Evolutionary conservation across 805 yeast genomes (phyloP).

Genomic region (Pachysolen tannophilus): DNA sequence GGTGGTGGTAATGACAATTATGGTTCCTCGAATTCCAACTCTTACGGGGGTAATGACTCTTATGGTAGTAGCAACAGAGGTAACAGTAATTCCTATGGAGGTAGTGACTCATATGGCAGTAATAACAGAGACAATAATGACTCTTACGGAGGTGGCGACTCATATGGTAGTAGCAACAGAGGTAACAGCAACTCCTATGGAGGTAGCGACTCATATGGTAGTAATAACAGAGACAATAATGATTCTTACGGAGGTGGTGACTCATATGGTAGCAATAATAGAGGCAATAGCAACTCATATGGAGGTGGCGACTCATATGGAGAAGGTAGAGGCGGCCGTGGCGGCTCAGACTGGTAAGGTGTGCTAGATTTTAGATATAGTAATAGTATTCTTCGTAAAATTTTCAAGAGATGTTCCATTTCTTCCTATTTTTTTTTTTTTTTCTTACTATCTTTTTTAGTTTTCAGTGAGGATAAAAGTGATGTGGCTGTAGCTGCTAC

Average conservation of each 20-base stretch:
- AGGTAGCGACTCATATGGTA: constrained; percentile 13
- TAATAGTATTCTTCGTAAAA: too few relatives aligned
- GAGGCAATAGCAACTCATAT: constrained; percentile 24
- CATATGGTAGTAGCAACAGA: constrained; percentile 20
- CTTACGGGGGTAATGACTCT: too few relatives aligned
- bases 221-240: constrained; percentile 11
- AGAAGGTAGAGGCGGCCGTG: constrained; percentile 8
- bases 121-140: constrained; percentile 24
- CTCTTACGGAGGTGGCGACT: constrained; percentile 18
- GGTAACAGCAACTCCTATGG: constrained; percentile 12
- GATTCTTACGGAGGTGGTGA: constrained; percentile 23
- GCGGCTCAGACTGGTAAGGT: too few relatives aligned
- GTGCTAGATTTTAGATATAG: too few relatives aligned
- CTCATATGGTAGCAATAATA: constrained; percentile 15
- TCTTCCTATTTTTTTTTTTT: too few relatives aligned
- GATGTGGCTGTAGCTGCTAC: too few relatives aligned
- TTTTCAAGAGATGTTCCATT: too few relatives aligned
- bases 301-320: constrained; percentile 25
- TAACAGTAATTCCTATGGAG: constrained; percentile 16
- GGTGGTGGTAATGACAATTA: constrained; percentile 19
- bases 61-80: too few relatives aligned
- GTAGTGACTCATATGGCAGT: constrained; percentile 14
- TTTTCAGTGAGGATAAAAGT: too few relatives aligned
- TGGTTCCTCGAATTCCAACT: too few relatives aligned
- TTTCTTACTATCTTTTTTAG: too few relatives aligned